phyloP scores from a whole-genome alignment of 202 grass and related monocot genomes.

The Dendrocalamus latiflorus region DNA sequence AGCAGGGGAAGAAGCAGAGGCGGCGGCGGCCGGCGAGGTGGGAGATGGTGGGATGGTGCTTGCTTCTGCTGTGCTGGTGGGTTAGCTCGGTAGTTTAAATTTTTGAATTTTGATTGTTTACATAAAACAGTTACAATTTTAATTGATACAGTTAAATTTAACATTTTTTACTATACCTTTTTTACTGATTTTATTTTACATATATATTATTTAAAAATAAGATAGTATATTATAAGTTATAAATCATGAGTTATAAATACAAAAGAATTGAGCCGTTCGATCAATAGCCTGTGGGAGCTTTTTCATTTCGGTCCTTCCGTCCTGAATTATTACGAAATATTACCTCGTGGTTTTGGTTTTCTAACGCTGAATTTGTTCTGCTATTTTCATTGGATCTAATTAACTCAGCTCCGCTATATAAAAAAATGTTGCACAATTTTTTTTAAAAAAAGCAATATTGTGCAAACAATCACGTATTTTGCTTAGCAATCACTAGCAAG shows the following conservation, averaged over 20 bases:
- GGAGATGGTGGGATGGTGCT: conserved; percentile 23
- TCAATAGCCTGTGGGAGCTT: conserved; percentile 13
- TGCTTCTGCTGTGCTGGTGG: conserved; percentile 1
- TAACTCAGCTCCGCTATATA: no score
- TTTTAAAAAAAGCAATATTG: neutral
- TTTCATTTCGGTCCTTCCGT: neutral
- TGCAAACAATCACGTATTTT: no score
- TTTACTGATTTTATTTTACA: no score
- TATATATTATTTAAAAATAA: no score
- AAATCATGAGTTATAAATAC: no score
- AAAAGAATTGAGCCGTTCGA: no score
- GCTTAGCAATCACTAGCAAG: neutral
- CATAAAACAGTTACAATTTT: no score
- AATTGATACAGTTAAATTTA: no score
- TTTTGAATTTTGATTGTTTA: no score
- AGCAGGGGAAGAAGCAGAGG: neutral
- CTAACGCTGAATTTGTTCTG: neutral
- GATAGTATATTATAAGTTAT: no score
- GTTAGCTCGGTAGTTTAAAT: no score
- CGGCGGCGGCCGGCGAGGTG: conserved; percentile 20
- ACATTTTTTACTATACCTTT: no score
- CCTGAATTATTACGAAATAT: neutral
- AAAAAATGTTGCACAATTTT: neutral
- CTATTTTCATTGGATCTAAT: neutral
- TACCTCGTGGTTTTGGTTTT: neutral